Base-by-base conservation (phyloP, 2,329 filamentous ascomycete species). In the Penicillium sp. region DNA sequence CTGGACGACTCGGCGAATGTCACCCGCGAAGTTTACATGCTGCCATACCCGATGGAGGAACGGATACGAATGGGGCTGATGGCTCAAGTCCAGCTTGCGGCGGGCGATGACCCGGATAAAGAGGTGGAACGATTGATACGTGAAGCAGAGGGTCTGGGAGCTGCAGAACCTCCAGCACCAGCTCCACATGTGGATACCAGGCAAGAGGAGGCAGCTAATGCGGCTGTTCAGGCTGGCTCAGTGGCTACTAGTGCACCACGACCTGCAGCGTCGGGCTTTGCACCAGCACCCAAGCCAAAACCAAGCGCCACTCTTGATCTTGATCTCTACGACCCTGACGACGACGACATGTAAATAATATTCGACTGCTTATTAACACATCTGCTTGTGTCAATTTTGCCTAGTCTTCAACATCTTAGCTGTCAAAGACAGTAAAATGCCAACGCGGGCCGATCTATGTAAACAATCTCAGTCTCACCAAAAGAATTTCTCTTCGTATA, bases 91-190 rank as follows among this genome's bases (percentile, higher is more conserved):
- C 76, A 79, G 55, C 64, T 76, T 8, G 68, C 73, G 4, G 70
- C 70, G 21, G 64, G 81, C 53, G 71, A 85, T 78, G 68, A 91
- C 78, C 55, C 87, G 77, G 72, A 86, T 65, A 69, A 67, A 47
- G 77, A 79, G 59, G 73, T 78, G 13, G 75, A 78, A 42, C 69
- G 73, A 44, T 52, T 79, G 59, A 70, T 80, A 14, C 13, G 88
- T 81, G 27, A 88, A 72, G 46, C 88, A 79, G 50, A 83, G 80
- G 66, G 89, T 70, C 59, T 83, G 72, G 61, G 83, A 69, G 65
- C 75, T 74, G 59, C 79, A 74, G 69, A 74, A 66, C 60, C 65
- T 10, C 62, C 67, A 2, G 81, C 78, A n/a, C 78, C 66, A 33
- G 62, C 62, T 14, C 62, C 54, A 1, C 77, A 68, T 6, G 74